phyloP scores from a whole-genome alignment of 257 asterid genomes.

The Coffea canephora region DNA sequence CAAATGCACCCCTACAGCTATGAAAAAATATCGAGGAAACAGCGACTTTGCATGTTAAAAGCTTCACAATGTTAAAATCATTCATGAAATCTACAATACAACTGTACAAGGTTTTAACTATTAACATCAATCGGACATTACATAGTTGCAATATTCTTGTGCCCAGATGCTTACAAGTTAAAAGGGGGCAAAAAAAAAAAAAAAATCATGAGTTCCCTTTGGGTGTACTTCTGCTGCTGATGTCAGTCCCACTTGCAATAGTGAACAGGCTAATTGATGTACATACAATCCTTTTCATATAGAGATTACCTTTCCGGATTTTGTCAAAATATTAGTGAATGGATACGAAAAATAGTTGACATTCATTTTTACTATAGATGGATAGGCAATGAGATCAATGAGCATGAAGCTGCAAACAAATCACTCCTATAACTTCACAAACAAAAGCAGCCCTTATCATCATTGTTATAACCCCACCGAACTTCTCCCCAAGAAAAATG shows the following conservation, averaged over 20 bases:
- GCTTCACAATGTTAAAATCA: too few relatives aligned
- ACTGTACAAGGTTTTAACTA: too few relatives aligned
- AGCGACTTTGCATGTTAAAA: too few relatives aligned
- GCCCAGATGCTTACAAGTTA: background rate
- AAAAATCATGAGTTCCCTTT: background rate
- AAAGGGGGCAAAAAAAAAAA: too few relatives aligned
- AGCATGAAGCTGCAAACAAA: constrained; percentile 7
- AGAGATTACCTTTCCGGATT: constrained; percentile 28
- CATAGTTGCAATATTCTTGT: background rate
- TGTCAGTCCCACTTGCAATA: background rate
- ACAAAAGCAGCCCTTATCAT: constrained; percentile 6
- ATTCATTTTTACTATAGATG: constrained; percentile 31
- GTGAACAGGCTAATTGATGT: background rate
- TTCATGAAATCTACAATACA: too few relatives aligned
- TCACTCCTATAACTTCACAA: background rate
- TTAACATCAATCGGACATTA: background rate
- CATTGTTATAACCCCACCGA: constrained; percentile 1
- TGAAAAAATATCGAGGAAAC: background rate
- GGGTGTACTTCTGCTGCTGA: background rate
- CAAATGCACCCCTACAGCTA: too few relatives aligned
- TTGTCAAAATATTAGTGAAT: constrained; percentile 21
- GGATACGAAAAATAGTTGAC: constrained; percentile 25
- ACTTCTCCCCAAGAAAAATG: background rate
- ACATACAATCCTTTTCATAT: constrained; percentile 14
- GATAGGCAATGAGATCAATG: constrained; percentile 38